phyloP scores from a whole-genome alignment of 805 yeast genomes.

The Scheffersomyces lignosus region DNA sequence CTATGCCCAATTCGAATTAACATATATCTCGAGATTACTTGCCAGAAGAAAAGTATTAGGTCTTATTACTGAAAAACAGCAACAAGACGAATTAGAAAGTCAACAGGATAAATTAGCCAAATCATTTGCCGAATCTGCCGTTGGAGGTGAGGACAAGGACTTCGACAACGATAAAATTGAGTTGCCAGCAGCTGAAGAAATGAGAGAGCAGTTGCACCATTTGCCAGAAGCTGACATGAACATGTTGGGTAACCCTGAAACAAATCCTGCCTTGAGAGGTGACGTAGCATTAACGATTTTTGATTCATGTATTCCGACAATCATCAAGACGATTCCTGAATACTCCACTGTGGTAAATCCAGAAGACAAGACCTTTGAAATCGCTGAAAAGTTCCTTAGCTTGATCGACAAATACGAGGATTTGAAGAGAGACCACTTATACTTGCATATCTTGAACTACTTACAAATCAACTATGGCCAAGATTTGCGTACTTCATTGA shows the following conservation, averaged over 20 bases:
- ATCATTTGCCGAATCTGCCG: constrained; percentile 33
- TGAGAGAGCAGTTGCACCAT: constrained; percentile 63
- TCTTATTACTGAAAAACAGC: constrained; percentile 71
- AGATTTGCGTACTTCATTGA: constrained; percentile 40
- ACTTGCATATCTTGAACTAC: constrained; percentile 60
- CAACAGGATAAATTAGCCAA: constrained; percentile 34
- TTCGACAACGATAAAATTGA: constrained; percentile 40
- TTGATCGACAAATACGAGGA: constrained; percentile 70
- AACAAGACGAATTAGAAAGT: constrained; percentile 44
- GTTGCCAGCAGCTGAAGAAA: constrained; percentile 53
- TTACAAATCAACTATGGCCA: constrained; percentile 44
- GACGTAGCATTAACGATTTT: constrained; percentile 45
- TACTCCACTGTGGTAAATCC: constrained; percentile 22
- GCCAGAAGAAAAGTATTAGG: constrained; percentile 84
- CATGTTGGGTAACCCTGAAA: constrained; percentile 81
- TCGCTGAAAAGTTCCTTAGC: constrained; percentile 44
- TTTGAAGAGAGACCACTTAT: constrained; percentile 67
- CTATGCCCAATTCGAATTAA: constrained; percentile 84
- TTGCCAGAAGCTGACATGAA: constrained; percentile 87
- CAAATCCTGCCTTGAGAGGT: constrained; percentile 68
- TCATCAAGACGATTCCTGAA: constrained; percentile 24
- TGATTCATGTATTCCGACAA: constrained; percentile 35
- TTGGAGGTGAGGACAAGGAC: constrained; percentile 22
- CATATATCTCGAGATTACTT: constrained; percentile 78
- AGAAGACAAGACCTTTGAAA: constrained; percentile 41